A percentile compares a stretch with the other conserved stretches of the same genome.
Conservation (phyloP, 2,329 filamentous ascomycete genomes). For the Fusarium cyanostomum region DNA sequence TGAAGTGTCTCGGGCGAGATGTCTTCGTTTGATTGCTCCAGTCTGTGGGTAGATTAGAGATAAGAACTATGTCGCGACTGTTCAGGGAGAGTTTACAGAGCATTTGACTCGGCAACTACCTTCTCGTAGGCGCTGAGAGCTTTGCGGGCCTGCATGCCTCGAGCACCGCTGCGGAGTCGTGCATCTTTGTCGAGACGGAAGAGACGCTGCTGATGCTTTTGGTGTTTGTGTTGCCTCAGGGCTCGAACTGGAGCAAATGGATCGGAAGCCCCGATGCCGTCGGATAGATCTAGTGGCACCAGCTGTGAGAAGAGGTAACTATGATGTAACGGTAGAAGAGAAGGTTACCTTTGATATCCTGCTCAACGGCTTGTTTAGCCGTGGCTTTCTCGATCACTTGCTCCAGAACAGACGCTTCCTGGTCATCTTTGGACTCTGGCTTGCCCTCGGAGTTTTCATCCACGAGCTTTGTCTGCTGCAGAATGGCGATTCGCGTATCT, state of each 20-base stretch:
- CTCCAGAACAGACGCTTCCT: constrained; percentile 64
- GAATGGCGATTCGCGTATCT: constrained; percentile 69
- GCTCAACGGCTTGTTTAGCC: constrained; percentile 64
- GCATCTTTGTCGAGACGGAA: constrained; percentile 79
- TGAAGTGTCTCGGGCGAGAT: constrained; percentile 67
- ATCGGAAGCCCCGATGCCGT: constrained; percentile 67
- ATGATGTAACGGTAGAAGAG: no score
- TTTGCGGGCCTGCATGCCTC: constrained; percentile 81
- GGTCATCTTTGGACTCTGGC: constrained; percentile 3
- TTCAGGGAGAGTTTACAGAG: constrained; percentile 50
- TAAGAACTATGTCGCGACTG: accelerated
- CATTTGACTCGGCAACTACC: constrained; percentile 66
- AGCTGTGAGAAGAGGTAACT: neutral
- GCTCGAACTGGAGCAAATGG: constrained; percentile 67
- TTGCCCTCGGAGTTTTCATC: constrained; percentile 46
- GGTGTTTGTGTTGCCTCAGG: constrained; percentile 69
- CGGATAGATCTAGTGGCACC: constrained; percentile 60
- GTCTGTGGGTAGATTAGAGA: constrained; percentile 41
- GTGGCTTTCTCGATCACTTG: constrained; percentile 72
- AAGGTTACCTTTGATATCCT: constrained; percentile 66
- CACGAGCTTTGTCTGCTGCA: constrained; percentile 69
- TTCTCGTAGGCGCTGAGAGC: constrained; percentile 75
- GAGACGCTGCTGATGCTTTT: constrained; percentile 68
- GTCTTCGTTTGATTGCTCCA: constrained; percentile 62
- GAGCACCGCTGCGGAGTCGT: constrained; percentile 75